Evolutionary conservation across 306 rosid species (phyloP).

Genomic region (Betula pendula): DNA sequence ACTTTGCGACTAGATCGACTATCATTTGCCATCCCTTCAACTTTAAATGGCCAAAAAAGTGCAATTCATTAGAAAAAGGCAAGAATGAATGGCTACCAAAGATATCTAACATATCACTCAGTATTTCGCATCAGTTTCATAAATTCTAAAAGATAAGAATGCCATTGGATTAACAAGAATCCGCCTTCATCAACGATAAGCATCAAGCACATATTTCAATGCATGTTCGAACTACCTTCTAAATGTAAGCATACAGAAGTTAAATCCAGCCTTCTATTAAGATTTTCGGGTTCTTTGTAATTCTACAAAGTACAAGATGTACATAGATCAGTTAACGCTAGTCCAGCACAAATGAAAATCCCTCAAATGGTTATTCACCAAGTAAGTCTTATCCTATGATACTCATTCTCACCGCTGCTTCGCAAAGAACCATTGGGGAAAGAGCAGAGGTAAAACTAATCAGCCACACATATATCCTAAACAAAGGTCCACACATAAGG

Average conservation of each 20-base stretch:
- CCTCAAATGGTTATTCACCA: neutral
- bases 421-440: neutral
- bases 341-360: neutral
- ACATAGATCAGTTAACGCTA: neutral
- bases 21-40: conserved; percentile 53
- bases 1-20: conserved; percentile 45
- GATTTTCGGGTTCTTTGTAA: neutral
- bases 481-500: neutral
- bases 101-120: conserved; percentile 15
- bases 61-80: neutral
- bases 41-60: conserved; percentile 23
- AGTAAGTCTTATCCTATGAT: neutral
- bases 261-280: neutral
- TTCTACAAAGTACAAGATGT: neutral
- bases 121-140: neutral
- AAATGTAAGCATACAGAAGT: conserved; percentile 18
- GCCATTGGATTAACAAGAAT: neutral
- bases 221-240: neutral
- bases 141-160: neutral
- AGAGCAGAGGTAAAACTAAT: neutral
- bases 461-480: neutral
- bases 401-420: neutral
- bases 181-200: neutral
- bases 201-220: neutral
- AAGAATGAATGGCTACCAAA: conserved; percentile 11